Evolutionary conservation across 2,329 filamentous ascomycete species (phyloP).

Genomic region (Xylaria sp.): DNA sequence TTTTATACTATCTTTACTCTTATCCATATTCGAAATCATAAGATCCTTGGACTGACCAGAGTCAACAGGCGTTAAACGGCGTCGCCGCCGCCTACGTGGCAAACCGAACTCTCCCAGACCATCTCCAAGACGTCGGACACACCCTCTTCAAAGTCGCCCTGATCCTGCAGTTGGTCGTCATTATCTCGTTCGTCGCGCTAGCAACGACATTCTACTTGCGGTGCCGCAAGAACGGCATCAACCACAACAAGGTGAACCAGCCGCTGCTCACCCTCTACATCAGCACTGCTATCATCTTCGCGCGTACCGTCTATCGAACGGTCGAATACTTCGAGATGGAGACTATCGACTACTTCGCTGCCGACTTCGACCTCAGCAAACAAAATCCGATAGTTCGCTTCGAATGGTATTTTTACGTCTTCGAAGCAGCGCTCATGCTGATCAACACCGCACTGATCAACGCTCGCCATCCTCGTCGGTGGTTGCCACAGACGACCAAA

Average conservation of each 20-base stretch:
- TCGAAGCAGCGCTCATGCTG: conserved; percentile 65
- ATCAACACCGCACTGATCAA: conserved; percentile 62
- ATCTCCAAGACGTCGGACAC: conserved; percentile 55
- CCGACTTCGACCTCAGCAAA: conserved; percentile 51
- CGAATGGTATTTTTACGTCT: conserved; percentile 69
- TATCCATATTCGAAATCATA: no score
- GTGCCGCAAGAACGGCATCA: conserved; percentile 53
- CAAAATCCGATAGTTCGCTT: conserved; percentile 62
- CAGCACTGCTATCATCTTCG: conserved; percentile 60
- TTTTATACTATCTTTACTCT: neutral
- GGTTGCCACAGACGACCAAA: conserved; percentile 59
- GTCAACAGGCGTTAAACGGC: conserved; percentile 53
- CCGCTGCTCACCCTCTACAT: conserved; percentile 62
- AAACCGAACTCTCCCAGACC: conserved; percentile 55
- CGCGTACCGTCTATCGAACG: conserved; percentile 66
- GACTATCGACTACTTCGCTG: conserved; percentile 52
- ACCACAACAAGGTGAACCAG: conserved; percentile 47
- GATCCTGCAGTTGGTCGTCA: conserved; percentile 65
- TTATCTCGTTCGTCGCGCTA: conserved; percentile 60
- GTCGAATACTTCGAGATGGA: conserved; percentile 68
- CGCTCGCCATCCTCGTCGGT: conserved; percentile 60
- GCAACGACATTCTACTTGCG: conserved; percentile 60
- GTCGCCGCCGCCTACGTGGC: conserved; percentile 60
- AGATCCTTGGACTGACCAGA: conserved; percentile 4
- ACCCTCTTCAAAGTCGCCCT: conserved; percentile 62